Evolutionary conservation across 2,329 filamentous ascomycete genomes (phyloP).

Genomic region (Pseudovirgaria hyperparasitica): DNA sequence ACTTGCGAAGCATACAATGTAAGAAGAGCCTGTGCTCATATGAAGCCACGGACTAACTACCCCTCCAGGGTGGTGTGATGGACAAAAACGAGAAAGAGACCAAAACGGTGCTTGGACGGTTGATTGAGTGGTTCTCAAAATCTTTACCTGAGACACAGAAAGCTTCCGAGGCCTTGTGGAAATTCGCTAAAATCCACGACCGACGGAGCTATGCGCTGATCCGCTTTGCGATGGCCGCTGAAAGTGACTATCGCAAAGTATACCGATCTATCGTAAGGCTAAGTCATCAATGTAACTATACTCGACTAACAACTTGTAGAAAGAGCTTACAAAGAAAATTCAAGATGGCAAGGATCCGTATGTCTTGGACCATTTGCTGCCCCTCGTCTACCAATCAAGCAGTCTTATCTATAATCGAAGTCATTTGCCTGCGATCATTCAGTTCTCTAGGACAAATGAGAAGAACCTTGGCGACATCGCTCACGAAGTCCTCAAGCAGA

Average conservation of each 20-base stretch:
- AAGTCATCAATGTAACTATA: not conserved
- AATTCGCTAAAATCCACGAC: slow-evolving; percentile 84
- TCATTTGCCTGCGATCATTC: slow-evolving; percentile 81
- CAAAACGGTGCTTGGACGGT: slow-evolving; percentile 57
- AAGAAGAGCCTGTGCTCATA: not conserved
- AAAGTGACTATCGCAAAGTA: slow-evolving; percentile 86
- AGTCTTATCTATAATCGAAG: slow-evolving; percentile 88
- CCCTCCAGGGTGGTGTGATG: slow-evolving; percentile 54
- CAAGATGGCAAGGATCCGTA: slow-evolving; percentile 48
- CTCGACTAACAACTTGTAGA: slow-evolving; percentile 25
- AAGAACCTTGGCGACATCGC: slow-evolving; percentile 65
- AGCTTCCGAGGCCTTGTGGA: slow-evolving; percentile 66
- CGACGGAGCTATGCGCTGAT: slow-evolving; percentile 82
- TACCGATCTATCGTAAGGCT: slow-evolving; percentile 55
- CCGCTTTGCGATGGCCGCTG: slow-evolving; percentile 69
- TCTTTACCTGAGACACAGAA: slow-evolving; percentile 65
- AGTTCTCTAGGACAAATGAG: slow-evolving; percentile 73
- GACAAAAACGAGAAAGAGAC: slow-evolving; percentile 54
- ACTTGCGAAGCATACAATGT: slow-evolving; percentile 76
- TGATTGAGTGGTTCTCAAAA: slow-evolving; percentile 60
- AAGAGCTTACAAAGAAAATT: slow-evolving; percentile 74
- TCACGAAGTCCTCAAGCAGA: slow-evolving; percentile 82
- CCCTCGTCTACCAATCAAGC: slow-evolving; percentile 71
- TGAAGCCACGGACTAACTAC: not conserved
- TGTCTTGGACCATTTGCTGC: slow-evolving; percentile 66